Evolutionary conservation across 2,329 filamentous ascomycete genomes (phyloP).

Genomic region (Aspergillus alliaceus): DNA sequence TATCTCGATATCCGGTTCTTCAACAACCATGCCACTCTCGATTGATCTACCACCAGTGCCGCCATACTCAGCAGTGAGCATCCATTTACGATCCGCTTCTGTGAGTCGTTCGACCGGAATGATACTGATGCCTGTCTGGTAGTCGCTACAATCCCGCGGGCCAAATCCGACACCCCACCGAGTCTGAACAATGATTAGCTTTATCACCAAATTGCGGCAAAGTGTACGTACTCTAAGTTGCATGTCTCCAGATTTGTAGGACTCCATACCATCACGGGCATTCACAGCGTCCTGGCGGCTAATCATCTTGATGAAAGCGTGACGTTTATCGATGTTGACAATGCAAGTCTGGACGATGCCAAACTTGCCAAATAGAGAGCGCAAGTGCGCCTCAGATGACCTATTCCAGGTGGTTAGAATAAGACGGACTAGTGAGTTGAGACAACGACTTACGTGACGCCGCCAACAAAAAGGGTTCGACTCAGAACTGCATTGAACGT

Average conservation of each 20-base stretch:
- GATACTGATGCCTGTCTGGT: conserved; percentile 84
- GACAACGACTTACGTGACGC: conserved; percentile 70
- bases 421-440: not conserved
- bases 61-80: conserved; percentile 88
- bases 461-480: conserved; percentile 93
- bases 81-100: conserved; percentile 96
- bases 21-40: conserved; percentile 80
- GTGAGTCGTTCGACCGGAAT: conserved; percentile 92
- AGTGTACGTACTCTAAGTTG: conserved; percentile 64
- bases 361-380: conserved; percentile 75
- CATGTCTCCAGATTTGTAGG: conserved; percentile 68
- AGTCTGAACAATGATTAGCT: conserved; percentile 58
- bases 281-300: conserved; percentile 78
- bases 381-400: conserved; percentile 77
- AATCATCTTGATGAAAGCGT: conserved; percentile 99
- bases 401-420: conserved; percentile 45
- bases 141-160: conserved; percentile 95
- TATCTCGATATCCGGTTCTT: conserved; percentile 98
- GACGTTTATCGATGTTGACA: conserved; percentile 95
- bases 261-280: conserved; percentile 87
- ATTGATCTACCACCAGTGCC: conserved; percentile 84
- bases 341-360: conserved; percentile 96
- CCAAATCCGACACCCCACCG: conserved; percentile 98
- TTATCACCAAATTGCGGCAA: not conserved
- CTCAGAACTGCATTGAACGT: conserved; percentile 66